phyloP scores from a whole-genome alignment of 2,329 filamentous ascomycete genomes.

The Alternaria ethzedia region DNA sequence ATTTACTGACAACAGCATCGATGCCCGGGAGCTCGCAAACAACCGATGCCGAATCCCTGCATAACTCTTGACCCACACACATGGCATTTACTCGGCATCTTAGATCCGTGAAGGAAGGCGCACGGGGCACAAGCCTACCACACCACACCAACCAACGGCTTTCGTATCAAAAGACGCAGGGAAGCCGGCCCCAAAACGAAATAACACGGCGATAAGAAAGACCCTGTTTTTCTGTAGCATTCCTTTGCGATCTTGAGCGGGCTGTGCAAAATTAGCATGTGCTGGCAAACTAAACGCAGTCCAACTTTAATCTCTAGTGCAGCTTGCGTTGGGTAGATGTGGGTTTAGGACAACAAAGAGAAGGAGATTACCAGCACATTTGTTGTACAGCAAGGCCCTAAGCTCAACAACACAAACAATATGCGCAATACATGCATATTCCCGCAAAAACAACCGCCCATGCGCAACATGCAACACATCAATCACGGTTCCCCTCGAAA shows the following conservation, averaged over 20 bases:
- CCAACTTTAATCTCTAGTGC: not conserved
- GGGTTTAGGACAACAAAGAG: not conserved
- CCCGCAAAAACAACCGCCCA: not conserved
- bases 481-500: not conserved
- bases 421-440: not conserved
- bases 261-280: not conserved
- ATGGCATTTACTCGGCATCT: slow-evolving; percentile 15
- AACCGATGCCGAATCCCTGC: slow-evolving; percentile 2
- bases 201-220: not conserved
- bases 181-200: not conserved
- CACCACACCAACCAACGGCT: slow-evolving; percentile 2
- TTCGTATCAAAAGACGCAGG: not conserved
- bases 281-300: not conserved
- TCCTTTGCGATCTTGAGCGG: not conserved
- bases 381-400: not conserved
- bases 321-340: not conserved
- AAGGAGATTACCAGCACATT: not conserved
- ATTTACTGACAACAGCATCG: not conserved
- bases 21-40: not conserved
- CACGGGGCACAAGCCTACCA: not conserved
- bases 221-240: not conserved
- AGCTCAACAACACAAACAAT: not conserved
- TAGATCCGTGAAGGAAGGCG: slow-evolving; percentile 5
- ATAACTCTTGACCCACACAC: slow-evolving; percentile 5
- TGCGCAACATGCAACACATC: not conserved